Base-by-base conservation (phyloP, 208 protist genomes). In the Trypanosoma grayi region DNA sequence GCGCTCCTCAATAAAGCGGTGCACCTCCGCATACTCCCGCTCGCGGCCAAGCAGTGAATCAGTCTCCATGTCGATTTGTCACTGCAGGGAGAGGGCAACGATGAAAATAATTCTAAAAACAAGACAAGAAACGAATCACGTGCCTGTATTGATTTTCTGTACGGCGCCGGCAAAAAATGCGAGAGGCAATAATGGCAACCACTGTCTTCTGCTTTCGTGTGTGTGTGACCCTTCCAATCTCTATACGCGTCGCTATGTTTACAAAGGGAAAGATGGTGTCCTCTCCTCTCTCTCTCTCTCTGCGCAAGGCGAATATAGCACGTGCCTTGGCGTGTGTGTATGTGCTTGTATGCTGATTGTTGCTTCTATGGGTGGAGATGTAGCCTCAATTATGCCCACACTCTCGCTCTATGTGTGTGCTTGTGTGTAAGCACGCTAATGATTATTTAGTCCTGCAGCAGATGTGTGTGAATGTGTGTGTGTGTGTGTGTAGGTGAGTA, bases 11-110 rank as follows among this genome's bases (percentile, higher is more conserved):
- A 87, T 75, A 65, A 79, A 89, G 41, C 62, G 18, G 31, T 85
- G 59, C 0, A 92, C 74, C 0, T 68, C 52, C 37, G 75, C 73
- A 62, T 81, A 92, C 65, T 92, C 85, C 0, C 31, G 43, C 37
- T 86, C 79, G 9, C 85, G 78, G 5, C 71, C 81, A 3, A 66
- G 22, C 14, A 81, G 52, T 9, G 79, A 57, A 14, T 27, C 50
- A 4, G 62, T 68, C 44, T 69, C 71, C 30, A 81, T 65, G 25
- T 11, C 36, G 39, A 8, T 20, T 39, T 18, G 24, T 16, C 13
- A 40, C 10, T 40, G 36, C n/a, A 18, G 7, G 18, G 13, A 16
- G 2, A 8, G 24, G 4, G 24, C 44, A 27, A 45, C 7, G 14
- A 45, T 45, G 24, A 20, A 45, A 45, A 45, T 45, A 5, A 40